phyloP scores from a whole-genome alignment of 2,329 filamentous ascomycete genomes.

The Teratosphaeria zuluensis region DNA sequence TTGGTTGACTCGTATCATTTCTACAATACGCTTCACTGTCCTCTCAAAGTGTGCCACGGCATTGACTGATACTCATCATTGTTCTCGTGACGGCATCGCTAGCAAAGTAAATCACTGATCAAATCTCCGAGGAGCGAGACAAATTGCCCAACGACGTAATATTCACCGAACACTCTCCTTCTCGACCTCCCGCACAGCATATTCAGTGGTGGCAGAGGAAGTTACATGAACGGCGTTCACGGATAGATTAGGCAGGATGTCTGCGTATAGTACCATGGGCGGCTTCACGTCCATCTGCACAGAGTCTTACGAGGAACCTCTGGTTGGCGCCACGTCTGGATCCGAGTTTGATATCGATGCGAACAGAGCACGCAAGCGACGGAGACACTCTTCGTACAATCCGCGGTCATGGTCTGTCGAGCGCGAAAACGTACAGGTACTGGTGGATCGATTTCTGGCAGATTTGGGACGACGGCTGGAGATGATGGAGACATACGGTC shows the following conservation, averaged over 20 bases:
- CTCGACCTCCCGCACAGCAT: background rate
- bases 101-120: background rate
- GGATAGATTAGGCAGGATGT: background rate
- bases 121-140: background rate
- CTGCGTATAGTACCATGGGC: constrained; percentile 4
- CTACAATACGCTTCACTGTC: background rate
- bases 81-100: background rate
- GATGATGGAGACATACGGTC: constrained; percentile 78
- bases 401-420: constrained; percentile 35
- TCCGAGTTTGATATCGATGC: constrained; percentile 25
- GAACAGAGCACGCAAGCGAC: constrained; percentile 28
- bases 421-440: constrained; percentile 37
- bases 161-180: background rate
- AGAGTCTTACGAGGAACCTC: constrained; percentile 35
- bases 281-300: constrained; percentile 10
- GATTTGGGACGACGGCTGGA: constrained; percentile 82
- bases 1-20: background rate
- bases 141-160: background rate
- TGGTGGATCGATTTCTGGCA: constrained; percentile 66
- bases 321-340: constrained; percentile 28
- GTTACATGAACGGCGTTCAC: background rate
- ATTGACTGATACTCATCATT: background rate
- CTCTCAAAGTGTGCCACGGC: background rate
- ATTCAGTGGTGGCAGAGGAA: background rate
- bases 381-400: constrained; percentile 40